Base-by-base conservation (phyloP, 208 protist species). In the Crithidia brevicula region DNA sequence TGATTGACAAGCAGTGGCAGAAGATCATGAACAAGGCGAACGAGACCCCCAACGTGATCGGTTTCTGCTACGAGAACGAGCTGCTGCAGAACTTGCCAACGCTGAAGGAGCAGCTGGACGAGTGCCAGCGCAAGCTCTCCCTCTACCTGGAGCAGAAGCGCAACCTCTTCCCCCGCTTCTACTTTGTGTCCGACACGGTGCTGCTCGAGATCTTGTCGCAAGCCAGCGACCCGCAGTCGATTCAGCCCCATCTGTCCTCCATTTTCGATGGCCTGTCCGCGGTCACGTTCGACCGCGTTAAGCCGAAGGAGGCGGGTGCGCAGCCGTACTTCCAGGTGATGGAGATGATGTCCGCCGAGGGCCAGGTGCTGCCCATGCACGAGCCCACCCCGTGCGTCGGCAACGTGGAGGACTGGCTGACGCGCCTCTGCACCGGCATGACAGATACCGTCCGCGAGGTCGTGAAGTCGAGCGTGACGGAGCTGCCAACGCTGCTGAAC, bases 131-230 rank as follows among this genome's bases (percentile, higher is more conserved):
- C 50, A 96, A 98, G 67, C 87, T 99, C 18, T 94, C 94, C 11
- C 92, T 98, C 27, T 99, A 99, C 82, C 89, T 99, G 15, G 98
- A 99, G 74, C 94, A 94, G 74, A 99, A 99, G 86, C 89, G 98
- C 31, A 91, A 93, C 74, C 75, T 95, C 10, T 99, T 99, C 87
- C 98, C 98, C 23, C 94, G 98, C 42, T 99, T 99, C 90, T 99
- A 99, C 90, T 99, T 99, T 75, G 96, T 99, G 30, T 99, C 98
- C 33, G 97, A 99, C 71, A 93, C 96, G 46, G 96, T 98, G 73
- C 78, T 99, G 62, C 85, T 99, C 27, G 97, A 99, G 80, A 98
- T 99, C 79, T 82, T 99, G 16, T 98, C 92, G 33, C 97, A 99
- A 79, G 94, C 94, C 31, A 93, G 85, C 61, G 89, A 98, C 74